These are phyloP conservation scores for Helichrysum umbraculigerum DNA, from an alignment of 129 eudicot species.

Conservation along the genomic window DNA sequence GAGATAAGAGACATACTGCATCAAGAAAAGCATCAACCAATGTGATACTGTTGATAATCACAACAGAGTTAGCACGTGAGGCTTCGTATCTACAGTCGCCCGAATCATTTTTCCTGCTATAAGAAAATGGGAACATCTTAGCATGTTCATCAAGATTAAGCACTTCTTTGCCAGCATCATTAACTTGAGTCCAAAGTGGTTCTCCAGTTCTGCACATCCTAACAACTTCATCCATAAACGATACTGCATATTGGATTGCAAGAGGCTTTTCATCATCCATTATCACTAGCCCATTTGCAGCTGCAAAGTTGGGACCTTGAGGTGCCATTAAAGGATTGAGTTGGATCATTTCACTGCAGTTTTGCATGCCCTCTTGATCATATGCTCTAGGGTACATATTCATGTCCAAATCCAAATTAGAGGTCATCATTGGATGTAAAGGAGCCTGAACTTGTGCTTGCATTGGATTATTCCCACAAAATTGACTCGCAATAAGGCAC, in stretches of 20 bases:
- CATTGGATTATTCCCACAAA: constrained; percentile 58
- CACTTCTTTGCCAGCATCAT: constrained; percentile 47
- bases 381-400: constrained; percentile 63
- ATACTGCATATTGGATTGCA: constrained; percentile 65
- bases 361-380: constrained; percentile 52
- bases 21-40: constrained; percentile 95
- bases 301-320: constrained; percentile 50
- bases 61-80: constrained; percentile 62
- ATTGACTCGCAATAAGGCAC: constrained; percentile 62
- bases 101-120: constrained; percentile 35
- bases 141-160: constrained; percentile 72
- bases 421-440: constrained; percentile 42
- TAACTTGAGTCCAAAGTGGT: constrained; percentile 72
- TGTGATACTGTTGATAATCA: constrained; percentile 85
- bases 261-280: constrained; percentile 78
- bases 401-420: constrained; percentile 68
- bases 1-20: constrained; percentile 54
- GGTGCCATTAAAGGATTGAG: constrained; percentile 51
- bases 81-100: constrained; percentile 65
- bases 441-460: constrained; percentile 52
- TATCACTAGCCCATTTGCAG: constrained; percentile 41
- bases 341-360: constrained; percentile 50
- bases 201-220: constrained; percentile 64
- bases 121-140: constrained; percentile 64
- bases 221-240: constrained; percentile 65